Evolutionary conservation across 2,329 filamentous ascomycete genomes (phyloP).

Genomic region (Dissoconium aciculare): DNA sequence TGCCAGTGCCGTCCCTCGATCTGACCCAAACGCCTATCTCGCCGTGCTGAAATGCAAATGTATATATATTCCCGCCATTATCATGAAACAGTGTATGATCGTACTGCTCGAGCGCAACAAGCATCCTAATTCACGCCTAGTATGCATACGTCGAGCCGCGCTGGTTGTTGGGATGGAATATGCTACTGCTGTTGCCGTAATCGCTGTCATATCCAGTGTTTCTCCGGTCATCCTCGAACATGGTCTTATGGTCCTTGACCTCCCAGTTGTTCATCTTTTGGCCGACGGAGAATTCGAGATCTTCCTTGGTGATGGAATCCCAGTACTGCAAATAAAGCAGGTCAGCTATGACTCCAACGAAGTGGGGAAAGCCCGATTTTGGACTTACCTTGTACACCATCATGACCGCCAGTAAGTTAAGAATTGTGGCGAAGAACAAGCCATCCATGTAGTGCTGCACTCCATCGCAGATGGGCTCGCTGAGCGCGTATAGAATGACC

Average conservation of each 20-base stretch:
- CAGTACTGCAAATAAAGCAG: constrained; percentile 53
- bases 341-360: no score
- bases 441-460: constrained; percentile 89
- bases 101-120: no score
- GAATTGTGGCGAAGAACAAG: constrained; percentile 82
- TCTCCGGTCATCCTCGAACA: constrained; percentile 59
- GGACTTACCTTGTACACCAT: constrained; percentile 86
- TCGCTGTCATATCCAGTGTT: constrained; percentile 59
- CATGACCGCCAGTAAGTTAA: constrained; percentile 91
- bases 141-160: constrained; percentile 12
- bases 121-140: no score
- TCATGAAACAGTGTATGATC: no score
- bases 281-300: constrained; percentile 94
- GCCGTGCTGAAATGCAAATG: no score
- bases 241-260: constrained; percentile 68
- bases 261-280: constrained; percentile 97
- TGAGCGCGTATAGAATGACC: constrained; percentile 83
- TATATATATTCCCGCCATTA: no score
- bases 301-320: constrained; percentile 97
- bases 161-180: constrained; percentile 24
- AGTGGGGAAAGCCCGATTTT: no score
- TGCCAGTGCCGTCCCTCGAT: no score
- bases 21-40: no score
- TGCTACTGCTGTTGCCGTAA: constrained; percentile 36
- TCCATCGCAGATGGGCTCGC: constrained; percentile 65